These are phyloP conservation scores for Pythium apleroticum DNA, from an alignment of 352 stramenopile species.

Conservation along the genomic window DNA sequence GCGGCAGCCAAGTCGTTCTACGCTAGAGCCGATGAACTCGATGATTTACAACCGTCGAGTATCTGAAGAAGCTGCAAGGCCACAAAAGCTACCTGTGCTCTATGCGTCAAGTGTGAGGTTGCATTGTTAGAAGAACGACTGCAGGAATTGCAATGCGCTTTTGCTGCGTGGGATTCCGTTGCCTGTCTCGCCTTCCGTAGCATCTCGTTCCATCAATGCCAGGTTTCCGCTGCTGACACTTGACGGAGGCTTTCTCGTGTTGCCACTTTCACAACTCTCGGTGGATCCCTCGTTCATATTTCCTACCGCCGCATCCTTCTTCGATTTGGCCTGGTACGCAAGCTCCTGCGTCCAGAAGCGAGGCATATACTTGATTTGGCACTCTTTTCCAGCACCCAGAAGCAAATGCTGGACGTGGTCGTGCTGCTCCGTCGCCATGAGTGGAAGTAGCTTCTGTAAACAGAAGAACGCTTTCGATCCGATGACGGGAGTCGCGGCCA, in stretches of 20 bases:
- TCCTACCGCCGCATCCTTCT: neutral
- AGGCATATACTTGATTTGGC: constrained; percentile 45
- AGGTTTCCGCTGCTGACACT: constrained; percentile 5
- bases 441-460: constrained; percentile 58
- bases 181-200: neutral
- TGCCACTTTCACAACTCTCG: neutral
- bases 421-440: constrained; percentile 57
- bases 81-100: no score
- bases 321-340: neutral
- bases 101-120: no score
- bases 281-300: neutral
- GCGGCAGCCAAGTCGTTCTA: constrained; percentile 28
- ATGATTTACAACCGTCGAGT: no score
- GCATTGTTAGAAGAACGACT: constrained; percentile 26
- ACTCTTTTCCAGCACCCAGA: constrained; percentile 55
- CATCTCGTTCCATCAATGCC: neutral
- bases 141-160: constrained; percentile 24
- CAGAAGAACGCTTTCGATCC: constrained; percentile 60
- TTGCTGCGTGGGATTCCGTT: constrained; percentile 24
- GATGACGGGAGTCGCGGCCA: neutral
- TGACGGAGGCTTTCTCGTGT: neutral
- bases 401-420: constrained; percentile 57
- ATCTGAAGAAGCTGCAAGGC: no score
- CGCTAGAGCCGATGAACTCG: constrained; percentile 10
- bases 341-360: constrained; percentile 59